These are phyloP conservation scores for Pichia inconspicua DNA, from an alignment of 1,139 yeast genomes.

Conservation along the genomic window DNA sequence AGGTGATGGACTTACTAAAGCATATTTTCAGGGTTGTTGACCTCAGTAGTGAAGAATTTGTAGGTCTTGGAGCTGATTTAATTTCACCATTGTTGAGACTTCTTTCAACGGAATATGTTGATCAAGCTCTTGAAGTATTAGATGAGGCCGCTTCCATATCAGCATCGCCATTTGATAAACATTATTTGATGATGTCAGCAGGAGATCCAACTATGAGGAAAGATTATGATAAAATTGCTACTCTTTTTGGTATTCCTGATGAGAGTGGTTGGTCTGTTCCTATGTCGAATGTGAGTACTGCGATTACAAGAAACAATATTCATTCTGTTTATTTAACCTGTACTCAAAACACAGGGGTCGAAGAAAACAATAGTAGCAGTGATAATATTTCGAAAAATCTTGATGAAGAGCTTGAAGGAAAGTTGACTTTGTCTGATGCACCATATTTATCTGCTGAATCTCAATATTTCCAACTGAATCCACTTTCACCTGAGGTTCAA, in stretches of 20 bases:
- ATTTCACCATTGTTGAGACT: conserved; percentile 83
- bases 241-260: conserved; percentile 91
- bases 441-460: conserved; percentile 10
- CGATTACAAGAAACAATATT: conserved; percentile 82
- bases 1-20: conserved; percentile 69
- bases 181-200: conserved; percentile 82
- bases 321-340: conserved; percentile 94
- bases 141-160: conserved; percentile 83
- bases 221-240: conserved; percentile 79
- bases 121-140: conserved; percentile 78
- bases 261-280: conserved; percentile 98
- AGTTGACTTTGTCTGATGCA: conserved; percentile 7
- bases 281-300: conserved; percentile 85
- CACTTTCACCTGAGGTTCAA: conserved; percentile 22
- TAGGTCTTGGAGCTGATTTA: conserved; percentile 90
- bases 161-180: conserved; percentile 84
- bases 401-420: conserved; percentile 1
- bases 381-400: not conserved
- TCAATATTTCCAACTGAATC: conserved; percentile 45
- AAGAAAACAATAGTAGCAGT: conserved; percentile 24
- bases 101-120: conserved; percentile 79
- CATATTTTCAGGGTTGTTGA: conserved; percentile 72
- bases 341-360: conserved; percentile 33
- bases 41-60: conserved; percentile 68
- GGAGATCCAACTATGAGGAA: conserved; percentile 74